Base-by-base conservation (phyloP, 1,284 basidiomycete species). In the Leccinum olivaceoglutinosum region DNA sequence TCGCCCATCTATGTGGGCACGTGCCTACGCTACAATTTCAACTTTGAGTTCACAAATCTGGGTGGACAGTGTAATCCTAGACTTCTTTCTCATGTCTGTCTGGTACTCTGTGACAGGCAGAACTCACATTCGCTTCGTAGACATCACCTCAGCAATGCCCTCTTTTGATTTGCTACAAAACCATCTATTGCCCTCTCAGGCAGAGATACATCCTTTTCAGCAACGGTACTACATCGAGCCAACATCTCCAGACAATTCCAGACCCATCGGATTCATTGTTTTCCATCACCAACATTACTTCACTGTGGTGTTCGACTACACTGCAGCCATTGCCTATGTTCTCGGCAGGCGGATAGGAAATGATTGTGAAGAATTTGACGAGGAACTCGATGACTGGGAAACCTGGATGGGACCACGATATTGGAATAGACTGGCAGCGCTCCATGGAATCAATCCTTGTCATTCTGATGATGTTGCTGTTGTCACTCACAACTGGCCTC, bases 1-100 rank as follows among this genome's bases (percentile, higher is more conserved):
- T 57, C 34, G n/a, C 11, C 55, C 55, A 18, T 57, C 55, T 9
- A 57, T 57, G n/a, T 57, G 55, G 55, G 55, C 55, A 57, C n/a
- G 5, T 18, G 55, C 55, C 32, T 57, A 57, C 14, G 5, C 5
- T 7, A 4, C 32, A 9, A 57, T 57, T 21, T 7, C 32, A 36
- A 57, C 55, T 8, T 14, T 57, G 10, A 7, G 2, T 8, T 12
- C n/a, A 14, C 32, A 9, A 3, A 18, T 12, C 10, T 57, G 55
- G 55, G 34, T 38, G 34, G 55, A 57, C 6, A 9, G 18, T 12
- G 10, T 38, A 4, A 12, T 57, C 7, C 34, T 57, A 14, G 55
- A 57, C 55, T 34, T 57, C 21, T 57, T 21, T 38, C 55, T 57
- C 34, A 57, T 38, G 55, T 57, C 55, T 11, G 10, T 57, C 55